Conservation (phyloP, 345 rosid species). For the Rubroshorea leprosula region DNA sequence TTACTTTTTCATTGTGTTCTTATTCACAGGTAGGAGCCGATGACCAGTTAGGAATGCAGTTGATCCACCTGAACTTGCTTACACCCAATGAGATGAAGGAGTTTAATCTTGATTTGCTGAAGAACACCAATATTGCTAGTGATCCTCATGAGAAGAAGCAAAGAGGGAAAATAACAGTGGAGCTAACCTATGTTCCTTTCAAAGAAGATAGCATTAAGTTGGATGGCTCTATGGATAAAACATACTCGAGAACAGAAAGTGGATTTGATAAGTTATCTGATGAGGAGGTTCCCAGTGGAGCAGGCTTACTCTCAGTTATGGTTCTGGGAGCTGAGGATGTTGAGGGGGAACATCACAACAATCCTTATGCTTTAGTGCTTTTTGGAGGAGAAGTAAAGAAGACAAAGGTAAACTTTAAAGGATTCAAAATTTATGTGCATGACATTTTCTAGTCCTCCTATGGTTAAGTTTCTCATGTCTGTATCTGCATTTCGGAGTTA, state of each 20-base stretch:
- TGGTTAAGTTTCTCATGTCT: not conserved
- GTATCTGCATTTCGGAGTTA: no score
- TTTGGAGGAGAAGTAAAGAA: constrained; percentile 45
- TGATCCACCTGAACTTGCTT: constrained; percentile 48
- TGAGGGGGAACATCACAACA: constrained; percentile 39
- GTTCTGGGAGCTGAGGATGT: constrained; percentile 41
- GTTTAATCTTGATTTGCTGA: constrained; percentile 58
- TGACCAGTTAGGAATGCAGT: constrained; percentile 70
- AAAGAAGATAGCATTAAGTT: constrained; percentile 45
- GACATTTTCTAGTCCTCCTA: not conserved
- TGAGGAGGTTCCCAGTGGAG: constrained; percentile 32
- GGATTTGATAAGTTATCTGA: constrained; percentile 26
- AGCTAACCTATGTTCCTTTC: constrained; percentile 60
- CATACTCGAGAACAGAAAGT: constrained; percentile 29
- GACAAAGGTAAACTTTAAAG: constrained; percentile 34
- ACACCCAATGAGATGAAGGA: constrained; percentile 39
- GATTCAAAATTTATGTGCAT: not conserved
- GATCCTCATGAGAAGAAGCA: constrained; percentile 46
- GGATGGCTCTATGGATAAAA: constrained; percentile 15
- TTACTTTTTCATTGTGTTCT: constrained; percentile 9
- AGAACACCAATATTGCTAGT: constrained; percentile 34
- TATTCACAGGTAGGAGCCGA: constrained; percentile 58
- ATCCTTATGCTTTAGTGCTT: constrained; percentile 38
- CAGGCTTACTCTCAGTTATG: constrained; percentile 51
- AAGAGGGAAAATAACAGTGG: constrained; percentile 52